Base-by-base conservation (phyloP, 1,139 yeast species). In the Geotrichum europaeum region DNA sequence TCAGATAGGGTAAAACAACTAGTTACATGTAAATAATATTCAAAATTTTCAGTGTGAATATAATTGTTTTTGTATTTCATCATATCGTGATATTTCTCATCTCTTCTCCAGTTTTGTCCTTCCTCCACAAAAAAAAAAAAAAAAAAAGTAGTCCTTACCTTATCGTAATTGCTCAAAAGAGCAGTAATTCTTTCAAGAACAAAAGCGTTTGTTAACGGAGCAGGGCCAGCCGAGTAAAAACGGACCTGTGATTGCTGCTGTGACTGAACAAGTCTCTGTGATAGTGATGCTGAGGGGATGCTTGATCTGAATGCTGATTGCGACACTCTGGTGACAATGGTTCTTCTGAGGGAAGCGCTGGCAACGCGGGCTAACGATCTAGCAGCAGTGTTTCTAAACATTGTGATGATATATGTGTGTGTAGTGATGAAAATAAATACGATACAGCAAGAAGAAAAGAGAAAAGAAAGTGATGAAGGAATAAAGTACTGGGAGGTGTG, bases 171-270 rank as follows among this genome's bases (percentile, higher is more conserved):
- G 76, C 87, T 89, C 69, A 89, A 80, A 68, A 89, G 80, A 70
- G 87, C 96, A 64, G 87, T 70, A 65, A 89, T 82, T 76, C 96
- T 84, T 73, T 85, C 89, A 68, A 80, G 80, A 63, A 90, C 89
- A 62, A 70, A 71, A 58, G 74, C 76, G 56, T 68, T 66, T 18
- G 76, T 74, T 62, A 74, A 66, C 53, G 75, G 75, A 32, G 69
- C 69, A 49, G 76, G 76, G 18, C 75, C 76, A 50, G 67, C 74
- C 28, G 72, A 66, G 64, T 73, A 73, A 62, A 65, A 65, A 55
- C 74, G 65, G 47, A 55, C 13, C 25, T 25, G 40, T 53, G 49
- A 45, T 40, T 40, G 40, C 49, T 53, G 53, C 36, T 36, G 28
- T n/a, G 47, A 28, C 28, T 4, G 30, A 18, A 34, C 45, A 53